A percentile compares a stretch with the other conserved stretches of the same genome.
phyloP scores from a whole-genome alignment of 2,329 filamentous ascomycete genomes.

The Colletotrichum navitas region DNA sequence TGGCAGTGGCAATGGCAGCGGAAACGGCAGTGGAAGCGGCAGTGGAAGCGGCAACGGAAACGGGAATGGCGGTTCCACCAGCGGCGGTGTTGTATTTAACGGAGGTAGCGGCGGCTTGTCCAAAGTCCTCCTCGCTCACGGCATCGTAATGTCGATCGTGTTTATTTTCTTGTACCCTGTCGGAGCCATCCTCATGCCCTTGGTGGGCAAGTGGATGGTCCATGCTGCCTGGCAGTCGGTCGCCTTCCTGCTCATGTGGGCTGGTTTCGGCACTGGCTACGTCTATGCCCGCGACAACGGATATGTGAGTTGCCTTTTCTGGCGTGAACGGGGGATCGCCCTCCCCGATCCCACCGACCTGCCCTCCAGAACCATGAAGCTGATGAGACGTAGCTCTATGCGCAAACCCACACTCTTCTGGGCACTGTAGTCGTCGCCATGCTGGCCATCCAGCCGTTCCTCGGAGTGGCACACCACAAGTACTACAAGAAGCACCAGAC shows the following conservation, averaged over 20 bases:
- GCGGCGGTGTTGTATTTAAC: conserved; percentile 41
- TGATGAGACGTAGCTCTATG: conserved; percentile 60
- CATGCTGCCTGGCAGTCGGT: conserved; percentile 69
- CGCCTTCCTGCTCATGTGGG: conserved; percentile 69
- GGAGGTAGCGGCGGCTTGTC: conserved; percentile 38
- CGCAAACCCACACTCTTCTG: conserved; percentile 65
- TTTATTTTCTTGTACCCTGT: conserved; percentile 71
- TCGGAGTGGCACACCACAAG: conserved; percentile 70
- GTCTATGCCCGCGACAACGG: conserved; percentile 57
- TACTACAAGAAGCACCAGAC: conserved; percentile 61
- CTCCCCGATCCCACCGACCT: not conserved
- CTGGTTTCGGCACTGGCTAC: conserved; percentile 70
- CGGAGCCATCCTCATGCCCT: conserved; percentile 70
- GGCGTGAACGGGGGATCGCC: conserved; percentile 8
- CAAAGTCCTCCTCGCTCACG: conserved; percentile 61
- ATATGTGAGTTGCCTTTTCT: conserved; percentile 54
- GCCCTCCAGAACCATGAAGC: conserved; percentile 14
- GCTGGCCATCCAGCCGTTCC: conserved; percentile 68
- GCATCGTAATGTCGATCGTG: conserved; percentile 71
- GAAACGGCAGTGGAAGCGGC: conserved; percentile 38
- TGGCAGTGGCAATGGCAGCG: conserved; percentile 34
- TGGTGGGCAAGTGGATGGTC: conserved; percentile 68
- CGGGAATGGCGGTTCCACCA: conserved; percentile 39
- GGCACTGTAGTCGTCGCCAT: conserved; percentile 67
- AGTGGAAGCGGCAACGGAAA: conserved; percentile 37